A percentile compares a stretch with the other conserved stretches of the same genome.
phyloP scores from a whole-genome alignment of 1,139 yeast species.

The Yamadazyma diddensiae region DNA sequence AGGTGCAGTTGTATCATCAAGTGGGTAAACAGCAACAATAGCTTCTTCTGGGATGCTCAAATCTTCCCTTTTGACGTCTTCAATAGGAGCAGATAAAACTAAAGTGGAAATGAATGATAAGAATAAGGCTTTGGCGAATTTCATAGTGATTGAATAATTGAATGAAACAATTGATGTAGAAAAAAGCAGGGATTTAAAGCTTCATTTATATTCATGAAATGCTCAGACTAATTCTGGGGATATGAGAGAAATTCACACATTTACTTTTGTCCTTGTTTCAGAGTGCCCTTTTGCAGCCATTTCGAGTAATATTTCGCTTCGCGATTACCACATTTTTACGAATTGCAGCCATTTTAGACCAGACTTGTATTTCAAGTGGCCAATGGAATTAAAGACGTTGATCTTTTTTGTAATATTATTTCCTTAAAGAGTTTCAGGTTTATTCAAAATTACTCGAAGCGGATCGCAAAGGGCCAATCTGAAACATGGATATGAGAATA shows the following conservation, averaged over 20 bases:
- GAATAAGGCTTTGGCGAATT: constrained; percentile 12
- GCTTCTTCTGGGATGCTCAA: constrained; percentile 13
- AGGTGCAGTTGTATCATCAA: constrained; percentile 12
- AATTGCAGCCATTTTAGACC: no score
- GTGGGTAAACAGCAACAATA: constrained; percentile 14
- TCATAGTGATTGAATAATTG: constrained; percentile 8
- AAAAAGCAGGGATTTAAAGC: background rate
- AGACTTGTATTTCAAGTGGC: no score
- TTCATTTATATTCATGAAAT: no score
- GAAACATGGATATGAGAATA: background rate
- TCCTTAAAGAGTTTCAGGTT: no score
- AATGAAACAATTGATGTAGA: constrained; percentile 1
- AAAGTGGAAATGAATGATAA: constrained; percentile 12
- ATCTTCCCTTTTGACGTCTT: constrained; percentile 10
- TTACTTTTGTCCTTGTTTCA: constrained; percentile 8
- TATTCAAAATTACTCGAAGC: background rate
- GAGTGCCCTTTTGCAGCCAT: constrained; percentile 9
- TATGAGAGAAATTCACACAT: background rate
- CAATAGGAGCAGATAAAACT: constrained; percentile 14
- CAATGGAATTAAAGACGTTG: no score
- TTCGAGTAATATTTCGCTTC: constrained; percentile 10
- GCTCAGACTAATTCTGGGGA: background rate
- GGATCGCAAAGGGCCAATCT: background rate
- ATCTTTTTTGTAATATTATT: no score
- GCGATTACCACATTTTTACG: background rate